Conservation (phyloP, 129 eudicot species). For the Silybum marianum region DNA sequence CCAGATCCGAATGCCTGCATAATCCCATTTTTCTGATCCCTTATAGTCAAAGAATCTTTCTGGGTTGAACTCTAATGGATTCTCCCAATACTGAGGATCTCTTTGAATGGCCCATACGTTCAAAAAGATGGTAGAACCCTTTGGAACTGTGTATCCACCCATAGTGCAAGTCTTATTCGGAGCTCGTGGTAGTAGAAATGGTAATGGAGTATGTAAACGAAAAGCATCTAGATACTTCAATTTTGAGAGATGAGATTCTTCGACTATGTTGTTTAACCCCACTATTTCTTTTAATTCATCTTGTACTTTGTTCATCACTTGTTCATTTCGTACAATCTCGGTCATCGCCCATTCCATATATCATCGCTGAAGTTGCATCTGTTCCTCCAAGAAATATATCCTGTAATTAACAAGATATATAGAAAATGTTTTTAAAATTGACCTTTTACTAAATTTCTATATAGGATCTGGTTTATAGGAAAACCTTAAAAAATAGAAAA, state of each 20-base stretch:
- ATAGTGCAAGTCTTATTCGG: slow-evolving; percentile 13
- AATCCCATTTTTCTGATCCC: slow-evolving; percentile 23
- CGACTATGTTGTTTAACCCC: background rate
- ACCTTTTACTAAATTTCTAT: background rate
- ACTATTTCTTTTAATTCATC: background rate
- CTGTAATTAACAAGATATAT: background rate
- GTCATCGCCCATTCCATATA: slow-evolving; percentile 29
- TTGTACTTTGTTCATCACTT: background rate
- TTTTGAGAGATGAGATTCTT: slow-evolving; percentile 27
- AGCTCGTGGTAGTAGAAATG: slow-evolving; percentile 20
- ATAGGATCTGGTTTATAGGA: too few species aligned
- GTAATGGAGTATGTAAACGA: slow-evolving; percentile 1
- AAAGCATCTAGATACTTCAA: slow-evolving; percentile 16
- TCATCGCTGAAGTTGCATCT: slow-evolving; percentile 29
- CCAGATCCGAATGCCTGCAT: background rate
- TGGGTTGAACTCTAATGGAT: slow-evolving; percentile 16
- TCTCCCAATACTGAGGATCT: slow-evolving; percentile 8
- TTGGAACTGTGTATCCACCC: slow-evolving; percentile 19
- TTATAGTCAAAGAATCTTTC: slow-evolving; percentile 12
- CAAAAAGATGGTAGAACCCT: slow-evolving; percentile 24
- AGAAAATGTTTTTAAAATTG: background rate
- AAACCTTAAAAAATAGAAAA: too few species aligned
- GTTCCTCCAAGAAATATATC: slow-evolving; percentile 29
- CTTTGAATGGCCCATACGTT: slow-evolving; percentile 29
- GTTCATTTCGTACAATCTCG: slow-evolving; percentile 3